Evolutionary conservation across 805 yeast species (phyloP), one percentile per base, ranked within the genome.

Genomic region (Kodamaea neixiangensis): DNA sequence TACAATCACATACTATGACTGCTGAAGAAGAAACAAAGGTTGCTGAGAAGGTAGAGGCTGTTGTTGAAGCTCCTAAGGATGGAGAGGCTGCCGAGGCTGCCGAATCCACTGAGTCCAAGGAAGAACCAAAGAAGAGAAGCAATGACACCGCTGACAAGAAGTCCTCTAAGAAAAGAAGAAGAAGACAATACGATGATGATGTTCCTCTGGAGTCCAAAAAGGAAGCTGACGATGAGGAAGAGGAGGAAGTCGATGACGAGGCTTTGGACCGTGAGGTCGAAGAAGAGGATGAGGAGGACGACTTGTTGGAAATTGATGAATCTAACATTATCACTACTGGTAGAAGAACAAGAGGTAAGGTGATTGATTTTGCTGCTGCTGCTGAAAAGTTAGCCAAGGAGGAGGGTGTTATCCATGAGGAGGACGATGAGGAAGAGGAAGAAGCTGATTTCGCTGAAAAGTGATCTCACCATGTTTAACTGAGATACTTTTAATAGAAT

Each of bases 281-380:
- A 33, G 90, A 81, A 17, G 89, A 83, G 13, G 83, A 77, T 17
- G 91, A 83, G 19, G 94, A 87, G 33, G 96, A 88, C 59, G 93
- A 87, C 60, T 74, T 89, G 56, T 77, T 79, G 33, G 96, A 87
- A 68, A 88, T 91, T 58, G 96, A 89, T 63, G 76, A 86, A 37
- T 73, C 90, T 37, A 92, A 91, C 69, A 90, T 91, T 65, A 90
- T 90, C 57, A 78, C 86, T n/a, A 72, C 82, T 14, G 94, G 96
- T 11, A 79, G 96, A 70, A 87, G 97, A 75, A 91, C 97, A 6
- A 81, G 97, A 58, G 96, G 97, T 13, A 87, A 85, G 63, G 87
- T 86, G 15, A 86, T 92, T 59, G 97, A 91, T 69, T 91, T 87
- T 67, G 76, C 82, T 51, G 86, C 88, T 69, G 90, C 96, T 13